Evolutionary conservation across 164 flowering plant genomes (phyloP).

Genomic region (Vitis riparia): DNA sequence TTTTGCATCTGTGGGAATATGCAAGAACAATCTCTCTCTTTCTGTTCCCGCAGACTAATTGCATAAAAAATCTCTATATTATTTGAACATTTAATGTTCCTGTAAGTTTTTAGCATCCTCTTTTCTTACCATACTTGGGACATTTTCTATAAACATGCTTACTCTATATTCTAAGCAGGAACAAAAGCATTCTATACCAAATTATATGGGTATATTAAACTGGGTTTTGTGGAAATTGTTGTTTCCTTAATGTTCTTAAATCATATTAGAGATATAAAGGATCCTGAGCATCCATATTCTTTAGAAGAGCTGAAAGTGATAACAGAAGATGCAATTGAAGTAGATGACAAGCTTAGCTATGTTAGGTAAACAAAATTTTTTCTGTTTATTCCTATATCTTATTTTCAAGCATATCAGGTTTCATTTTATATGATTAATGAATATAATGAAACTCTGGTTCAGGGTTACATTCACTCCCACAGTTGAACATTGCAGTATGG

Average conservation of each 20-base stretch:
- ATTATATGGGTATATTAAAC: too few species aligned
- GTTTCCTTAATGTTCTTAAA: constrained; percentile 56
- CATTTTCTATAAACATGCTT: too few species aligned
- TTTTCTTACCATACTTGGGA: too few species aligned
- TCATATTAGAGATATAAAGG: constrained; percentile 87
- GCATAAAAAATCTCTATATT: too few species aligned
- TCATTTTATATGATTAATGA: background rate
- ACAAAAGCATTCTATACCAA: too few species aligned
- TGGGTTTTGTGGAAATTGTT: background rate
- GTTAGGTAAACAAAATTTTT: constrained; percentile 44
- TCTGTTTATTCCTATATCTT: background rate
- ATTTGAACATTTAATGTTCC: too few species aligned
- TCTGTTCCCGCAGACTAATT: too few species aligned
- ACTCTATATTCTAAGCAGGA: too few species aligned
- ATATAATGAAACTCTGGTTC: constrained; percentile 11
- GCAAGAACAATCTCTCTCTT: too few species aligned
- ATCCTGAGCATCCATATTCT: constrained; percentile 93
- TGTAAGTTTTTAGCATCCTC: too few species aligned
- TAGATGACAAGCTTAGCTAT: constrained; percentile 56
- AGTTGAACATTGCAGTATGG: constrained; percentile 87
- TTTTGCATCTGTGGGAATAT: too few species aligned
- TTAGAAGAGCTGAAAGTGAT: constrained; percentile 89
- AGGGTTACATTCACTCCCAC: constrained; percentile 95
- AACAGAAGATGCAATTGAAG: constrained; percentile 85
- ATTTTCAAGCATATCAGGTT: background rate